Evolutionary conservation across 2,329 filamentous ascomycete genomes (phyloP).

Genomic region (Sarocladiaceae sp.): DNA sequence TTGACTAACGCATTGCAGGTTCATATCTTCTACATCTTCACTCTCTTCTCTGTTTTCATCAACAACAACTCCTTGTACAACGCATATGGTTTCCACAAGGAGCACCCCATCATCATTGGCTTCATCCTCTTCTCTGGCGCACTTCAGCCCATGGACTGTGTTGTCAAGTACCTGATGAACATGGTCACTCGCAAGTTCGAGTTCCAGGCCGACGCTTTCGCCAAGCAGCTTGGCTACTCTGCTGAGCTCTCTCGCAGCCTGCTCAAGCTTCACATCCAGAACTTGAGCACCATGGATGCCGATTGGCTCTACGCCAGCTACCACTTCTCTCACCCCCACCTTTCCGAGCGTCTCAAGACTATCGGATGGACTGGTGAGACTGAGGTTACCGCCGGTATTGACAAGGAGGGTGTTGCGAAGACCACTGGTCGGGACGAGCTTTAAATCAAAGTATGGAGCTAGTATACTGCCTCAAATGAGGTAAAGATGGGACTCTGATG

Average conservation of each 20-base stretch:
- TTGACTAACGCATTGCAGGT: slow-evolving; percentile 44
- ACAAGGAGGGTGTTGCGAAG: slow-evolving; percentile 52
- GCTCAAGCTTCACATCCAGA: slow-evolving; percentile 97
- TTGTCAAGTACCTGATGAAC: slow-evolving; percentile 95
- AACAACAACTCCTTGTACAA: slow-evolving; percentile 89
- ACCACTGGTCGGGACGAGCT: slow-evolving; percentile 72
- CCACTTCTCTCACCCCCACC: slow-evolving; percentile 96
- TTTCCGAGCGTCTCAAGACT: slow-evolving; percentile 88
- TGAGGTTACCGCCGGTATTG: slow-evolving; percentile 36
- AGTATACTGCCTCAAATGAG: no score
- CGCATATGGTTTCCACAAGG: slow-evolving; percentile 80
- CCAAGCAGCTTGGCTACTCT: slow-evolving; percentile 77
- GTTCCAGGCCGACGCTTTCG: slow-evolving; percentile 93
- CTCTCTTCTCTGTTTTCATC: slow-evolving; percentile 95
- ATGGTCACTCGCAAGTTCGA: slow-evolving; percentile 91
- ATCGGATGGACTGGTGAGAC: slow-evolving; percentile 74
- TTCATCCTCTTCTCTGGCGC: slow-evolving; percentile 98
- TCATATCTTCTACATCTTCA: slow-evolving; percentile 95
- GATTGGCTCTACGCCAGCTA: slow-evolving; percentile 98
- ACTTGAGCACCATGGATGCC: slow-evolving; percentile 96
- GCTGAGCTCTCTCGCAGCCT: slow-evolving; percentile 79
- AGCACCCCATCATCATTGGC: slow-evolving; percentile 90
- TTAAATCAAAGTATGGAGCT: no score
- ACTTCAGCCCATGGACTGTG: slow-evolving; percentile 88
- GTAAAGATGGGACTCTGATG: no score